A percentile compares a stretch with the other conserved stretches of the same genome.
These are phyloP conservation scores for Polygonum aviculare DNA, from an alignment of 148 eudicot genomes.

Conservation along the genomic window DNA sequence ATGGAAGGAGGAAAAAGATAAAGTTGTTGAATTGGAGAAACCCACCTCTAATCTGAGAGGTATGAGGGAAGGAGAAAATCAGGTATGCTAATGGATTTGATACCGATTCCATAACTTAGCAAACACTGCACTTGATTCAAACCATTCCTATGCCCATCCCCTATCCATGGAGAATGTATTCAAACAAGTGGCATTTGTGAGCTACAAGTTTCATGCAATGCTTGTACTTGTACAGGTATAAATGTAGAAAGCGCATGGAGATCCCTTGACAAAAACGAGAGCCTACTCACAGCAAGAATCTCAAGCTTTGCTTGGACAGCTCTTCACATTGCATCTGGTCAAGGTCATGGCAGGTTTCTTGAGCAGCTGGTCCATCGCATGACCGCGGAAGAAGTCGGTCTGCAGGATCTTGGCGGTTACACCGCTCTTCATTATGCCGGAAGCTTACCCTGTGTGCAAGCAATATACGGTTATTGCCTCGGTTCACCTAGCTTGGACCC, in stretches of 20 bases:
- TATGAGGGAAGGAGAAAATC: too few species aligned
- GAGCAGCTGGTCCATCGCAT: neutral
- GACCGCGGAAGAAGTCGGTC: neutral
- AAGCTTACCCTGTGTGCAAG: constrained; percentile 1
- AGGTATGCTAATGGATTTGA: neutral
- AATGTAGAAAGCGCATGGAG: neutral
- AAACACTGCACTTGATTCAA: too few species aligned
- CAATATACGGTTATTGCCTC: neutral
- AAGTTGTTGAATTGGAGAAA: too few species aligned
- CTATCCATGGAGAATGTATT: too few species aligned
- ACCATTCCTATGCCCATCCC: too few species aligned
- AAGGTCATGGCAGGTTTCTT: neutral
- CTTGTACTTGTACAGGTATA: neutral
- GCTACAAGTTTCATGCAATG: neutral
- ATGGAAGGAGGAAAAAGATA: too few species aligned
- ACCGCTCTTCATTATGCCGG: constrained; percentile 4
- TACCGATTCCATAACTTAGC: neutral
- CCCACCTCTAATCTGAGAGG: too few species aligned
- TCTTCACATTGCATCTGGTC: constrained; percentile 6
- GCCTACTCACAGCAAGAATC: neutral
- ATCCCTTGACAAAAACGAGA: neutral
- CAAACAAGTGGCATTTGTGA: neutral
- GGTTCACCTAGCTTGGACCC: constrained; percentile 3
- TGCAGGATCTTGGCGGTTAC: constrained; percentile 1
- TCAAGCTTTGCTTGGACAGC: constrained; percentile 6